Evolutionary conservation across 2,329 filamentous ascomycete genomes (phyloP), one percentile per base, ranked within the genome.

Genomic region (Tolypocladium pustulatum): DNA sequence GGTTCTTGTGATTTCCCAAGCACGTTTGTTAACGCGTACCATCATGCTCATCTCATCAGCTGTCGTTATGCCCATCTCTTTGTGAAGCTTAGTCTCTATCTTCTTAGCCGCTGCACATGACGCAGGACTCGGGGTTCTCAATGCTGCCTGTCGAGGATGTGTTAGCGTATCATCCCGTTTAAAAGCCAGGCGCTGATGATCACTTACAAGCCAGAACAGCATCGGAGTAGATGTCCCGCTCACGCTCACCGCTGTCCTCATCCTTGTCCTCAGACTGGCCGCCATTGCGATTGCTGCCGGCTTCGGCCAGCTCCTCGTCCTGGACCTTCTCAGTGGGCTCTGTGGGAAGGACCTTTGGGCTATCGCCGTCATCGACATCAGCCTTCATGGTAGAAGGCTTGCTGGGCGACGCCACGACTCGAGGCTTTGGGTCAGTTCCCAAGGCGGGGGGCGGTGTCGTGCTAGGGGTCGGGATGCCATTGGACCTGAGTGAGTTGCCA

Each of bases 201-300:
- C 25, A 25, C 85, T 86, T 79, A 87, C 94, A 99, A 67, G 87
- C 85, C 71, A 99, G 79, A 20, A 90, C 92, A 60, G 92, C 90
- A 66, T 97, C 90, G 0, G 93, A 93, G 75, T 96, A 99, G 66
- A 99, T 99, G 71, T 99, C 93, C 56, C 84, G 85, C 73, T 97
- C 92, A 13, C 89, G 84, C 65, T 88, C 86, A 63, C 87, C 83
- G 68, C 82, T 91, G 62, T 88, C 84, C 30, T 84, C 81, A 59
- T 88, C 82, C 53, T 81, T 81, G 66, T 95, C 91, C 70, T 96
- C 91, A 2, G 83, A 81, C 73, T 93, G 88, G 25, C 70, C 66
- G 32, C 22, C 58, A 34, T 51, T 57, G 54, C 73, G 71, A 72
- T 78, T 82, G 72, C 78, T 79, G 59, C 70, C 76, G 22, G 83